These are phyloP conservation scores for Paulownia fortunei DNA, from an alignment of 257 asterid genomes.

Conservation along the genomic window DNA sequence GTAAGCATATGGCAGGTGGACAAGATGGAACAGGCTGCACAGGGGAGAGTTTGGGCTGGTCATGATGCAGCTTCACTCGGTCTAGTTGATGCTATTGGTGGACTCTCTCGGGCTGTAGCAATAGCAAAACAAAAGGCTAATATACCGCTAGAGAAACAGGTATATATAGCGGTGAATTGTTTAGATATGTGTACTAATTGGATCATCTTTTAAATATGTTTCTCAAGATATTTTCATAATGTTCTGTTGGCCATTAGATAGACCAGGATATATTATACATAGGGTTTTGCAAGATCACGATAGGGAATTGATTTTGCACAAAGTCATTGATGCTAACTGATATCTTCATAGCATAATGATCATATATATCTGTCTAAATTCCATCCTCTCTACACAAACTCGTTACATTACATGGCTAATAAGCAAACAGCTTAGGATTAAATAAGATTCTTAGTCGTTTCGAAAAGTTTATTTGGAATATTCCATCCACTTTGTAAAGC, in stretches of 20 bases:
- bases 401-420: neutral
- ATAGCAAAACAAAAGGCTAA: conserved; percentile 82
- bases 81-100: conserved; percentile 84
- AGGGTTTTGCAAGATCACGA: neutral
- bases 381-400: neutral
- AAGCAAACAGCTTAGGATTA: neutral
- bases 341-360: neutral
- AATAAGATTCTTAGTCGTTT: neutral
- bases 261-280: neutral
- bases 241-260: neutral
- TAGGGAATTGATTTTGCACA: neutral
- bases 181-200: neutral
- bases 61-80: conserved; percentile 72
- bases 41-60: conserved; percentile 84
- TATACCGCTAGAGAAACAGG: conserved; percentile 68
- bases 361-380: neutral
- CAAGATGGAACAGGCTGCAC: conserved; percentile 72
- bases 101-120: conserved; percentile 74
- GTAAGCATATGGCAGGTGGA: conserved; percentile 49
- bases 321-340: neutral
- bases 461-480: neutral
- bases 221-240: neutral
- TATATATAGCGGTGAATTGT: neutral
- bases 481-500: neutral
- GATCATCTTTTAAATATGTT: neutral